phyloP scores from a whole-genome alignment of 2,329 filamentous ascomycete species.

The Emericellopsis atlantica region DNA sequence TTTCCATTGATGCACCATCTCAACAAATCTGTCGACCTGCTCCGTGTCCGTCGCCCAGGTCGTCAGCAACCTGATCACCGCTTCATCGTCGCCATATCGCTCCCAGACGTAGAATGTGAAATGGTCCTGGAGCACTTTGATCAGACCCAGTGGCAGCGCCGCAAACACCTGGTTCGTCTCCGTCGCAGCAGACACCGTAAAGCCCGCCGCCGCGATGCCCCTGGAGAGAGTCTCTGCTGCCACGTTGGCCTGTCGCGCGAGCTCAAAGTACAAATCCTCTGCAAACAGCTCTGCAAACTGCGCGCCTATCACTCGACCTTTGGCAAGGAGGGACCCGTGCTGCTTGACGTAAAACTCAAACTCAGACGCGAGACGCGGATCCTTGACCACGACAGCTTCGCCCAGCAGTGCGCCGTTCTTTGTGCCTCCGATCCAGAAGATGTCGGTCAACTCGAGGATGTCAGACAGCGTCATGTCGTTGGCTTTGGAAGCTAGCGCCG shows the following conservation, averaged over 20 bases:
- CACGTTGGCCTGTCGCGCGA: conserved; percentile 29
- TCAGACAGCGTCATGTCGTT: conserved; percentile 29
- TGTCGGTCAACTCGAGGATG: conserved; percentile 31
- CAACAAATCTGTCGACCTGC: conserved; percentile 25
- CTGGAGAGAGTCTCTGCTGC: conserved; percentile 29
- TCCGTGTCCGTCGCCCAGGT: conserved; percentile 34
- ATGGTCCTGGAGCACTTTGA: conserved; percentile 23
- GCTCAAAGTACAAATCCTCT: conserved; percentile 28
- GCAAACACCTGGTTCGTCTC: conserved; percentile 41
- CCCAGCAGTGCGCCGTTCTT: conserved; percentile 37
- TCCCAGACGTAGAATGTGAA: conserved; percentile 38
- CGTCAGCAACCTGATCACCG: conserved; percentile 31
- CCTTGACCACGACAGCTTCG: conserved; percentile 35
- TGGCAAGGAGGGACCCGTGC: conserved; percentile 34
- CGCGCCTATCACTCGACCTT: conserved; percentile 32
- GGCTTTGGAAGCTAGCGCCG: conserved; percentile 25
- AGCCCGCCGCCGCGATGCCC: conserved; percentile 27
- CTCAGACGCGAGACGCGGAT: conserved; percentile 24
- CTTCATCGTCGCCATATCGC: conserved; percentile 20
- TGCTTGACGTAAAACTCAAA: conserved; percentile 40
- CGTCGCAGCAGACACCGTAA: conserved; percentile 26
- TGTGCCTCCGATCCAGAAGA: conserved; percentile 42
- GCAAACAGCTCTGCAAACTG: conserved; percentile 37
- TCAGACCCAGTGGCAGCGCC: conserved; percentile 22
- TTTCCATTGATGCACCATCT: conserved; percentile 7